phyloP scores from a whole-genome alignment of 345 rosid genomes.

The Rhizophora mangle region DNA sequence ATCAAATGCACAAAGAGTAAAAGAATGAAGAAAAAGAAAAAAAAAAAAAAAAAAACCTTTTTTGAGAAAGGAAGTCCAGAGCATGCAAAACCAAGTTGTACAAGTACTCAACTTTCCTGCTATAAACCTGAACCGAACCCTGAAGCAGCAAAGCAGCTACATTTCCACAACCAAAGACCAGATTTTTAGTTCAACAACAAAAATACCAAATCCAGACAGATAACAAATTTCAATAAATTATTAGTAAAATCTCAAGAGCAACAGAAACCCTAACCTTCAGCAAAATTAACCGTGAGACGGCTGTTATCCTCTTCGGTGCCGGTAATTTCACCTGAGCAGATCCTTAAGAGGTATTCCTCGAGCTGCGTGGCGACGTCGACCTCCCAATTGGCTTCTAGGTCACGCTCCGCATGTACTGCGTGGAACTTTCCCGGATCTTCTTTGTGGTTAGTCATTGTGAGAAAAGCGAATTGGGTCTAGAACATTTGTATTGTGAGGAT shows the following conservation, averaged over 20 bases:
- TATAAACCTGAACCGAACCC: constrained; percentile 95
- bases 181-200: neutral
- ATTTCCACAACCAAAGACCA: constrained; percentile 15
- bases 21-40: neutral
- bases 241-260: neutral
- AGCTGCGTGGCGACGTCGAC: constrained; percentile 81
- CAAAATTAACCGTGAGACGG: constrained; percentile 60
- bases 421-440: constrained; percentile 42
- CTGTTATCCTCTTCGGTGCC: constrained; percentile 42
- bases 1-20: neutral
- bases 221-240: neutral
- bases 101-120: constrained; percentile 94
- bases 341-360: constrained; percentile 81
- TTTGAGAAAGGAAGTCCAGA: constrained; percentile 83
- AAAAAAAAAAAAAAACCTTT: constrained; percentile 44
- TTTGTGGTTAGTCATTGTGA: constrained; percentile 30
- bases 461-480: neutral
- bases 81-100: constrained; percentile 89
- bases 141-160: constrained; percentile 97
- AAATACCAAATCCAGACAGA: neutral
- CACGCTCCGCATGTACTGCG: constrained; percentile 75
- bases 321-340: constrained; percentile 77
- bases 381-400: constrained; percentile 90
- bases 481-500: neutral
- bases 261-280: constrained; percentile 60